Percentiles rank a stretch among this genome's conserved stretches.
Evolutionary conservation across 2,329 filamentous ascomycete species (phyloP).

Genomic region (Aureobasidium sp.): DNA sequence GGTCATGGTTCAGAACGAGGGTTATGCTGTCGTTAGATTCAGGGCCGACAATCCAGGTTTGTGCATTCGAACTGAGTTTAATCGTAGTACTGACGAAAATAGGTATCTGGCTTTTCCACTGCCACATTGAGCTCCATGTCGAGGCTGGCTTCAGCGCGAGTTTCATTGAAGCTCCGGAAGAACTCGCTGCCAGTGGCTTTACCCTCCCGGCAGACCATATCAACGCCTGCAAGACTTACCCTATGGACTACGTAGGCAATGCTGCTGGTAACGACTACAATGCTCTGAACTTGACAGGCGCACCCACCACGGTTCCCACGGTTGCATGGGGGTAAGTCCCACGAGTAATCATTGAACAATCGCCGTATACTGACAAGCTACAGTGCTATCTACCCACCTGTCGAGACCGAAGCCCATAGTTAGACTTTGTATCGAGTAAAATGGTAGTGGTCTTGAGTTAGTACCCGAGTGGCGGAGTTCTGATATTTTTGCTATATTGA

Average conservation of each 20-base stretch:
- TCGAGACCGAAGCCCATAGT: background rate
- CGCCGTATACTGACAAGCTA: background rate
- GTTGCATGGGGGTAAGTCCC: slow-evolving; percentile 1
- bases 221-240: slow-evolving; percentile 50
- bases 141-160: slow-evolving; percentile 4
- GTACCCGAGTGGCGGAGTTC: background rate
- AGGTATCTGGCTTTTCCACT: slow-evolving; percentile 34
- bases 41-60: slow-evolving; percentile 31
- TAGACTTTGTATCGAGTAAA: background rate
- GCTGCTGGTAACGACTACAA: slow-evolving; percentile 65
- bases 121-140: slow-evolving; percentile 23
- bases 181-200: slow-evolving; percentile 50
- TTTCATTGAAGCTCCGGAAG: slow-evolving; percentile 28
- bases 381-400: slow-evolving; percentile 9
- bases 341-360: no score
- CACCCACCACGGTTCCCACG: background rate
- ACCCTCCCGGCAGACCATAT: slow-evolving; percentile 58
- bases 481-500: background rate
- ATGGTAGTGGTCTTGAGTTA: background rate
- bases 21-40: slow-evolving; percentile 33
- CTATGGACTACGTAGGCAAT: slow-evolving; percentile 56
- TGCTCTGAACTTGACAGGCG: slow-evolving; percentile 55
- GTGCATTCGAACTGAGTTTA: slow-evolving; percentile 19
- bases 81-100: slow-evolving; percentile 2
- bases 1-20: slow-evolving; percentile 29